Evolutionary conservation across 148 eudicot species (phyloP), one percentile per base, ranked within the genome.

Genomic region (Rhododendron henanense): DNA sequence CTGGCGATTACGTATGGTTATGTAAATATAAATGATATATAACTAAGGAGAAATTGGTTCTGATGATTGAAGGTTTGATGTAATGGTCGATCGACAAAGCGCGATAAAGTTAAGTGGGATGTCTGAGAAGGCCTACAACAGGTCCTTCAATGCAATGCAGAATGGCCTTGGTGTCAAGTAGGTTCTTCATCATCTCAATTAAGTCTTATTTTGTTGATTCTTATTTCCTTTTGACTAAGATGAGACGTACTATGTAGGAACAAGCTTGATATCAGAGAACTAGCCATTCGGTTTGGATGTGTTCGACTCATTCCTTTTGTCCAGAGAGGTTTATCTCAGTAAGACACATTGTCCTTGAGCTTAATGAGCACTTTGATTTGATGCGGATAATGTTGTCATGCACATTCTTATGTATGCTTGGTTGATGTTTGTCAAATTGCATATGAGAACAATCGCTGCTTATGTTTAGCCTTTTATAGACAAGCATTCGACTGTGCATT

Each of bases 261-360:
- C 87, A 94, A 89, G 87, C 90, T 97, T 91, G 99, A 97, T 91
- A 80, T 95, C 75, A 91, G 98, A 88, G 98, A 95, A 87, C 37
- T 97, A 55, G 98, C 93, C 13, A 94, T 97, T 90, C 97, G 91
- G 65, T 97, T 97, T 84, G 99, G 98, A 73, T 95, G 99, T 48
- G 90, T 97, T 59, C 91, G 99, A 89, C 93, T 97, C 86, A 95
- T 97, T 79, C 99, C 98, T 31, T 88, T 95, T 69, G 98, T 94
- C 50, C 91, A 87, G 55, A 97, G 90, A 86, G 99, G 98, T 81
- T 87, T 97, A 67, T 87, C 92, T 59, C 88, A 90, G 99, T 97
- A 93, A 92, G 98, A 67, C 78, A 35, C 45, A 67, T 28, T 18
- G 44, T 86, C 14, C 44, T 39, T 39, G 51, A 69, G 21, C 47